A percentile compares a stretch with the other conserved stretches of the same genome.
Evolutionary conservation across 2,329 filamentous ascomycete species (phyloP).

Genomic region (Aureobasidium leucospermi): DNA sequence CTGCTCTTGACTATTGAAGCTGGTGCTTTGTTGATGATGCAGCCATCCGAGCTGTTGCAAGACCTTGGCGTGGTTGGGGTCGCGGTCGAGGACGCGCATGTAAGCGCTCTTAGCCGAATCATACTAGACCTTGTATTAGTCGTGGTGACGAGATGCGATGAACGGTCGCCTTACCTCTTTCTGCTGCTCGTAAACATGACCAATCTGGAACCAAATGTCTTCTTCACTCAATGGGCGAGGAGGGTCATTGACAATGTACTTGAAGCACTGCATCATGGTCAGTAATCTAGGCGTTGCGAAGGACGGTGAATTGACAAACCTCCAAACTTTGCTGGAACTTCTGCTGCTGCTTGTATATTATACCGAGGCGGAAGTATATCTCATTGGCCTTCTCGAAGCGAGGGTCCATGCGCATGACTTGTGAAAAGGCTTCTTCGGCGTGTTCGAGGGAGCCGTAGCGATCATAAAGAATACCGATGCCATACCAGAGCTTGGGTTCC

Average conservation of each 20-base stretch:
- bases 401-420: slow-evolving; percentile 98
- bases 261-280: slow-evolving; percentile 69
- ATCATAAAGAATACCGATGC: slow-evolving; percentile 95
- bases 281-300: slow-evolving; percentile 17
- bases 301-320: slow-evolving; percentile 41
- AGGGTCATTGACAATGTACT: slow-evolving; percentile 91
- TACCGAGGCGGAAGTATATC: slow-evolving; percentile 97
- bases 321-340: slow-evolving; percentile 90
- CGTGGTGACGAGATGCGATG: neutral
- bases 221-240: slow-evolving; percentile 90
- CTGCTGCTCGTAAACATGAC: slow-evolving; percentile 96
- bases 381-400: slow-evolving; percentile 98
- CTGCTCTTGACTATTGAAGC: slow-evolving; percentile 85
- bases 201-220: slow-evolving; percentile 99
- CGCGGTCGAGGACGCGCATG: slow-evolving; percentile 83
- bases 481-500: slow-evolving; percentile 98
- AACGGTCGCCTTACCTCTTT: slow-evolving; percentile 69
- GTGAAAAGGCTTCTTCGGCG: slow-evolving; percentile 94
- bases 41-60: slow-evolving; percentile 96
- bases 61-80: slow-evolving; percentile 95
- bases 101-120: slow-evolving; percentile 91
- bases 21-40: slow-evolving; percentile 90
- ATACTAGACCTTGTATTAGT: slow-evolving; percentile 53
- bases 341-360: slow-evolving; percentile 98
- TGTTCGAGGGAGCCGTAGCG: slow-evolving; percentile 94